Evolutionary conservation across 164 flowering plant species (phyloP).

Genomic region (Malania oleifera): DNA sequence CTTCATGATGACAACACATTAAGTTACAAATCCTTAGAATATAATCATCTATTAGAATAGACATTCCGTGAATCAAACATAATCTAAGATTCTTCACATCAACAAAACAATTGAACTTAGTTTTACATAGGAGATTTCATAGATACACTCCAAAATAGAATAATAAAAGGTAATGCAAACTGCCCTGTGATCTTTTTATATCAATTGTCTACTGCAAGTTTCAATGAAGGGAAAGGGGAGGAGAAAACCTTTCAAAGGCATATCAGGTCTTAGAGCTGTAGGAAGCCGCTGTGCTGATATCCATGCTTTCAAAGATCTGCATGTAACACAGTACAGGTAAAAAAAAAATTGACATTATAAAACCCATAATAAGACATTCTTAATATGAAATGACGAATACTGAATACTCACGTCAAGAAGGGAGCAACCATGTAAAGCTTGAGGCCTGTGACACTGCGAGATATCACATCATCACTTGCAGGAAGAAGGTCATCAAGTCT

Average conservation of each 20-base stretch:
- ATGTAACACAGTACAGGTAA: slow-evolving; percentile 6
- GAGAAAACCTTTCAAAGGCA: slow-evolving; percentile 57
- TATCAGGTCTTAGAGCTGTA: slow-evolving; percentile 38
- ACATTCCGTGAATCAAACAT: too few species aligned
- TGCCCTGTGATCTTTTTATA: not conserved
- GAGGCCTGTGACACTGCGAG: slow-evolving; percentile 69
- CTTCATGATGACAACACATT: too few species aligned
- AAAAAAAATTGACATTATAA: not conserved
- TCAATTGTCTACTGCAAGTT: not conserved
- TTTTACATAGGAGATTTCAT: too few species aligned
- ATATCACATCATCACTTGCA: slow-evolving; percentile 58
- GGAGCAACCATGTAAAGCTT: slow-evolving; percentile 98
- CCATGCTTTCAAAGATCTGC: slow-evolving; percentile 86
- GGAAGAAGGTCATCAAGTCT: slow-evolving; percentile 84
- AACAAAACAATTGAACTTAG: too few species aligned
- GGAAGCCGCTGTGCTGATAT: slow-evolving; percentile 56
- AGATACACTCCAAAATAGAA: too few species aligned
- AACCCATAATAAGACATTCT: not conserved
- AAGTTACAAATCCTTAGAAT: too few species aligned
- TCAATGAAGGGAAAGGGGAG: not conserved
- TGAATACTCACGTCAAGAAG: slow-evolving; percentile 60
- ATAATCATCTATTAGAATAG: too few species aligned
- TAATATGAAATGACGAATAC: not conserved
- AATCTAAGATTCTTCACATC: too few species aligned
- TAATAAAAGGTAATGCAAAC: too few species aligned